Evolutionary conservation across 495 filamentous ascomycete species (phyloP), one percentile per base, ranked within the genome.

Genomic region (Aspergillus cavernicola): DNA sequence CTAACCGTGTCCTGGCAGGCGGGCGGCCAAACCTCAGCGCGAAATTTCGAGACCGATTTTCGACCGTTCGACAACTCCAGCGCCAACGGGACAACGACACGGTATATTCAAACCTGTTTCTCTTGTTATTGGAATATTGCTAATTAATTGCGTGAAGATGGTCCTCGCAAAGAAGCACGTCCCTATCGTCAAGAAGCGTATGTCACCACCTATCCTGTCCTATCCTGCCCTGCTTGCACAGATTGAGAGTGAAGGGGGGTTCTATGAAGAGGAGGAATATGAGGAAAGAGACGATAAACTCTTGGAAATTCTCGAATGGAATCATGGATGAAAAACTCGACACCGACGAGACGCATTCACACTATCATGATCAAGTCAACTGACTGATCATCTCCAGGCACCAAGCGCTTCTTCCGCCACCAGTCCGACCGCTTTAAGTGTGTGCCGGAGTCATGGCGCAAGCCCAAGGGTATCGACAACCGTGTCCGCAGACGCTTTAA

Each of bases 181-280:
- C 70, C 89, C 90, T 68, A 97, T 98, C 82, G 87, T 98, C 64
- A 98, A 98, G 87, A 98, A 98, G 89, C 89, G 89, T 92, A 91
- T 73, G 88, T 88, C 29, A 39, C 55, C 60, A 57, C 52, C 50
- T 44, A 33, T 12, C 41, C 15, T n/a, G 13, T 26, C 16, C 35
- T 32, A 39, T 22, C 42, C 33, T 32, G 18, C 15, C 12, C 13
- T 16, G 11, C 7, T 18, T 26, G 20, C 13, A 12, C 20, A 13
- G 35, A 37, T 12, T 35, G 28, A n/a, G 23, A 53, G 42, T 19
- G 13, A 22, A 38, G 32, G 16, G 15, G 26, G 42, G 18, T 16
- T 23, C 6, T 35, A n/a, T 11, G 23, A 35, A 23, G 31, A 24
- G 13, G 40, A 19, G n/a, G 12, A 18, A 18, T 23, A 5, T 20